phyloP scores from a whole-genome alignment of 352 stramenopile genomes.

The Blastocystis sp. region DNA sequence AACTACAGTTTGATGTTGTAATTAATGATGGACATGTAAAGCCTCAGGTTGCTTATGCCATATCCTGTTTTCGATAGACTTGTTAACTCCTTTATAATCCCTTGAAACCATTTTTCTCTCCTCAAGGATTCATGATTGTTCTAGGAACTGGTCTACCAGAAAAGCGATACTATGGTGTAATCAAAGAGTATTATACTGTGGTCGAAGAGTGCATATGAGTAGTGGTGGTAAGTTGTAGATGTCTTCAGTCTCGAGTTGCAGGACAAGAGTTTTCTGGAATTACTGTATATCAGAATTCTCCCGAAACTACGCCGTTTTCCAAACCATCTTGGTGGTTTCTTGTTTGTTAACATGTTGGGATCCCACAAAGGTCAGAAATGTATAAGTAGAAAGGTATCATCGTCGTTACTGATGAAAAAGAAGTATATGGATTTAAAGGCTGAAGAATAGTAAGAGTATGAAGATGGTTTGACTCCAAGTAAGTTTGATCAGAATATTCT shows the following conservation, averaged over 20 bases:
- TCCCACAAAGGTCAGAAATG: too few relatives aligned
- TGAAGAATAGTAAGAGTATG: too few relatives aligned
- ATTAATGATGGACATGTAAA: slow-evolving; percentile 26
- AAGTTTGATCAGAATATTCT: too few relatives aligned
- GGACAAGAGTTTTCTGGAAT: slow-evolving; percentile 47
- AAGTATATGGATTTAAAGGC: too few relatives aligned
- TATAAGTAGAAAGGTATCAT: too few relatives aligned
- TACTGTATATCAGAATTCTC: slow-evolving; percentile 10
- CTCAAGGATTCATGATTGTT: slow-evolving; percentile 31
- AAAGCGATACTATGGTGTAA: slow-evolving; percentile 14
- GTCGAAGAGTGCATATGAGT: slow-evolving; percentile 7
- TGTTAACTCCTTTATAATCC: background rate
- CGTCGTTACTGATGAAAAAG: too few relatives aligned
- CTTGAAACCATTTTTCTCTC: background rate
- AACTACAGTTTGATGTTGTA: slow-evolving; percentile 31
- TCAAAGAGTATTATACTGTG: slow-evolving; percentile 19
- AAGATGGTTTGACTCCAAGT: too few relatives aligned
- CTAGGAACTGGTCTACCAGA: background rate
- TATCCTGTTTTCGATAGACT: background rate
- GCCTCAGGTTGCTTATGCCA: slow-evolving; percentile 3
- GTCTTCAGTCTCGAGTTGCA: background rate
- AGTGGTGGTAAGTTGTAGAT: background rate
- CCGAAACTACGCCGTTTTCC: background rate
- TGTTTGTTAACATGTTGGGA: slow-evolving; percentile 24
- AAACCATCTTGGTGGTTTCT: background rate